phyloP scores from a whole-genome alignment of 257 asterid genomes.

The Datura wrightii region DNA sequence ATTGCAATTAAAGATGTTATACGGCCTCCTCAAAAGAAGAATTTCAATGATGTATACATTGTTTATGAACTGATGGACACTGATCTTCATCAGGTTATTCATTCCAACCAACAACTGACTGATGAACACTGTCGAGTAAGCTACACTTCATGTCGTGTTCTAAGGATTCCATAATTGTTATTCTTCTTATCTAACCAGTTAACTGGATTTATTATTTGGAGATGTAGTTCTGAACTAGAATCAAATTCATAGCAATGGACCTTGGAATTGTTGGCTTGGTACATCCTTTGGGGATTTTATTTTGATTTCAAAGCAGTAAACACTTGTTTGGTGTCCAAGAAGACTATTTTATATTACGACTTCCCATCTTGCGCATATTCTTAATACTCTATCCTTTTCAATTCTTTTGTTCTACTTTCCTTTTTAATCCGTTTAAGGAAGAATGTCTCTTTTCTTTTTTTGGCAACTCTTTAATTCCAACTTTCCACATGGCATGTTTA shows the following conservation, averaged over 20 bases:
- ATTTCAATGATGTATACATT: constrained; percentile 44
- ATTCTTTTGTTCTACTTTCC: too few relatives aligned
- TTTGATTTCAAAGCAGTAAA: not conserved
- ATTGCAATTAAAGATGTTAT: constrained; percentile 42
- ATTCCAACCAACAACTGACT: constrained; percentile 39
- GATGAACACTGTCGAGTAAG: constrained; percentile 44
- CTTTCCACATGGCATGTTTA: too few relatives aligned
- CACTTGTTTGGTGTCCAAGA: not conserved
- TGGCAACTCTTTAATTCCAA: too few relatives aligned
- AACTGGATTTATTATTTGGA: not conserved
- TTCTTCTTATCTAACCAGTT: not conserved
- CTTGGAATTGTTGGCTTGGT: not conserved
- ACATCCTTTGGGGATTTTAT: not conserved
- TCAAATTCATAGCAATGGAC: not conserved
- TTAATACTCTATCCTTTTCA: not conserved
- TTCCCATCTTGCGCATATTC: not conserved
- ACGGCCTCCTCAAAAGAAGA: constrained; percentile 39
- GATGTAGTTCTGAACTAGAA: not conserved
- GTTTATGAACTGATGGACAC: constrained; percentile 45
- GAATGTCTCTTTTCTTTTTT: too few relatives aligned
- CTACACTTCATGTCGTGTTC: not conserved
- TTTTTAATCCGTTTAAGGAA: too few relatives aligned
- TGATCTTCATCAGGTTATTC: constrained; percentile 45
- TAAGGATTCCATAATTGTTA: not conserved
- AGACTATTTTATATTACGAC: not conserved